A percentile compares a stretch with the other conserved stretches of the same genome.
Conservation (phyloP, 257 asterid species). For the Pogostemon cablin region DNA sequence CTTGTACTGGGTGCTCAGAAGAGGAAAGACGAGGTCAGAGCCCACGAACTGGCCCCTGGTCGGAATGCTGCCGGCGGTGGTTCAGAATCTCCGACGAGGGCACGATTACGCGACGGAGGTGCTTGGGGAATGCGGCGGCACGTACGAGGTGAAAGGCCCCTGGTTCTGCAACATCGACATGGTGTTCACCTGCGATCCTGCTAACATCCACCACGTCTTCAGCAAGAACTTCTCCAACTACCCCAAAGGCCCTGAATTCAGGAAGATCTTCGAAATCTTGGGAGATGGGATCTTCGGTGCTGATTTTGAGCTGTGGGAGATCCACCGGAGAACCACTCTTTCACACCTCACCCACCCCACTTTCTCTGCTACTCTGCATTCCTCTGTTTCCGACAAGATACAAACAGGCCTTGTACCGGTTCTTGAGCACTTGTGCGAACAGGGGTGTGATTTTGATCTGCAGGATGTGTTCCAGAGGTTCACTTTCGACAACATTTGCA, state of each 20-base stretch:
- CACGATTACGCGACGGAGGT: conserved; percentile 42
- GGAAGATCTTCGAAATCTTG: conserved; percentile 41
- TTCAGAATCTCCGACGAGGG: conserved; percentile 29
- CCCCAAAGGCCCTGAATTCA: conserved; percentile 47
- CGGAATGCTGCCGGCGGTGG: conserved; percentile 43
- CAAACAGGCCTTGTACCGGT: conserved; percentile 42
- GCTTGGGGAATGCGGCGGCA: conserved; percentile 38
- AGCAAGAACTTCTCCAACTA: conserved; percentile 49
- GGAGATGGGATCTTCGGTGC: conserved; percentile 55
- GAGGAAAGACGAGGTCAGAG: conserved; percentile 11
- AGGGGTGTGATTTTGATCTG: conserved; percentile 36
- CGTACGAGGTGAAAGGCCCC: conserved; percentile 39
- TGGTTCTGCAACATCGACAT: conserved; percentile 39
- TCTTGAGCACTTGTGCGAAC: conserved; percentile 30
- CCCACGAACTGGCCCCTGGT: conserved; percentile 53
- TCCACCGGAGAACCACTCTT: conserved; percentile 40
- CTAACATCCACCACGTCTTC: conserved; percentile 49
- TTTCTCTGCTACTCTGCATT: conserved; percentile 23
- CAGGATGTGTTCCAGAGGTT: conserved; percentile 43
- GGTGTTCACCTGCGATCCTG: conserved; percentile 52
- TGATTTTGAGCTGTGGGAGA: conserved; percentile 48
- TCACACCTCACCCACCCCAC: conserved; percentile 26
- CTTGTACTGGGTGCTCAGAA: neutral
- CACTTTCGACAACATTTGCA: conserved; percentile 38
- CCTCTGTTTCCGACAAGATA: conserved; percentile 34